Conservation (phyloP, 345 rosid species). For the Acer campestre region DNA sequence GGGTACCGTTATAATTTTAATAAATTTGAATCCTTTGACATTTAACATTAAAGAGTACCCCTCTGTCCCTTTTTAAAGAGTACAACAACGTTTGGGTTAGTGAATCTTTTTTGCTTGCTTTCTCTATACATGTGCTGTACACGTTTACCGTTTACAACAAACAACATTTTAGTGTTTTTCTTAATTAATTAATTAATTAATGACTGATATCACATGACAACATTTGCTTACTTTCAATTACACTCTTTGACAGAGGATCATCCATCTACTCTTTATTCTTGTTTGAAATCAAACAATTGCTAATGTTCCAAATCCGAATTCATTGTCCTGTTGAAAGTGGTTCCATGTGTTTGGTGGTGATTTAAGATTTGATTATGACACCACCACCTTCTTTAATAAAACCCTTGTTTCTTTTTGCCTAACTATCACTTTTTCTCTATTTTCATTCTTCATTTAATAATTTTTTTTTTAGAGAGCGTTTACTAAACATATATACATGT, state of each 20-base stretch:
- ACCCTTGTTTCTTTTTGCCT: no score
- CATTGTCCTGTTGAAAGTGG: slow-evolving; percentile 3
- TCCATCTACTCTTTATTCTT: neutral
- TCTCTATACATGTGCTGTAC: slow-evolving; percentile 1
- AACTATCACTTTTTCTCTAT: neutral
- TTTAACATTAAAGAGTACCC: no score
- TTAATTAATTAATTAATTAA: neutral
- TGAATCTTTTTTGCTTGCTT: neutral
- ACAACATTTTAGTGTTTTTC: neutral
- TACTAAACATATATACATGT: no score
- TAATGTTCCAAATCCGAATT: neutral
- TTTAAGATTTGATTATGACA: slow-evolving; percentile 10
- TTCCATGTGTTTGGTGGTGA: slow-evolving; percentile 9
- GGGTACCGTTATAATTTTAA: no score
- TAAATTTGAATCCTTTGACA: no score
- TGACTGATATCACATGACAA: neutral
- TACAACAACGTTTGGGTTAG: neutral
- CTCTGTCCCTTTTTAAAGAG: no score
- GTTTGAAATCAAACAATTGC: no score
- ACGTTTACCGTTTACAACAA: neutral
- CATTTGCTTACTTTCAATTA: neutral
- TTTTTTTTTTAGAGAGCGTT: no score
- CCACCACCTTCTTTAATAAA: neutral
- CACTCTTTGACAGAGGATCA: neutral
- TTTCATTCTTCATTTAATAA: no score